These are phyloP conservation scores for Adansonia grandidieri DNA, from an alignment of 441 rosid species.

Conservation along the genomic window DNA sequence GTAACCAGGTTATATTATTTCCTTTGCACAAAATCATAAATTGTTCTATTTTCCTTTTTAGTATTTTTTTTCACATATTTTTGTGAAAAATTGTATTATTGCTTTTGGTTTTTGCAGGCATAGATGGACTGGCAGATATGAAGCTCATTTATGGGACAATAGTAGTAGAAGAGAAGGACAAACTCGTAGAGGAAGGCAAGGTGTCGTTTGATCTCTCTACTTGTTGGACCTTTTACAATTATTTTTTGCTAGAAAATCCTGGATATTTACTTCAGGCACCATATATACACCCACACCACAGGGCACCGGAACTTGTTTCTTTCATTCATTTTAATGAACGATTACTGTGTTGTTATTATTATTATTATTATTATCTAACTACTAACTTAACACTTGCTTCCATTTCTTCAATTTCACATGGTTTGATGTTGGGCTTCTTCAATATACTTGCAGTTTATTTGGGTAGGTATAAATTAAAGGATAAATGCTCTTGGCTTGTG, in stretches of 20 bases:
- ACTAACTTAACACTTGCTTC: slow-evolving; percentile 29
- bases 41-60: no score
- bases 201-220: slow-evolving; percentile 28
- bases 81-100: no score
- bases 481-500: background rate
- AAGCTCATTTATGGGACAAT: slow-evolving; percentile 81
- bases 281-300: background rate
- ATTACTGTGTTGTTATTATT: no score
- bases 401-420: slow-evolving; percentile 25
- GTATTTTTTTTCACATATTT: background rate
- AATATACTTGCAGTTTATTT: slow-evolving; percentile 68
- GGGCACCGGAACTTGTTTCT: slow-evolving; percentile 1
- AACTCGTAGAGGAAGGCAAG: slow-evolving; percentile 79
- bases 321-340: no score
- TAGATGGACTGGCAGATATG: slow-evolving; percentile 83
- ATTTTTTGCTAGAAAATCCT: no score
- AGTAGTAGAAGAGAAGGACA: slow-evolving; percentile 81
- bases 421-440: slow-evolving; percentile 32
- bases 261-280: background rate
- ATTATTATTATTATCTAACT: background rate
- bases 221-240: no score
- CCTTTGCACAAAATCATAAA: no score
- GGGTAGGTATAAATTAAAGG: slow-evolving; percentile 53
- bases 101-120: slow-evolving; percentile 46
- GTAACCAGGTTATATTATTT: slow-evolving; percentile 52